Conservation (phyloP, 169 alveolate genomes). For the Besnoitia besnoiti region DNA sequence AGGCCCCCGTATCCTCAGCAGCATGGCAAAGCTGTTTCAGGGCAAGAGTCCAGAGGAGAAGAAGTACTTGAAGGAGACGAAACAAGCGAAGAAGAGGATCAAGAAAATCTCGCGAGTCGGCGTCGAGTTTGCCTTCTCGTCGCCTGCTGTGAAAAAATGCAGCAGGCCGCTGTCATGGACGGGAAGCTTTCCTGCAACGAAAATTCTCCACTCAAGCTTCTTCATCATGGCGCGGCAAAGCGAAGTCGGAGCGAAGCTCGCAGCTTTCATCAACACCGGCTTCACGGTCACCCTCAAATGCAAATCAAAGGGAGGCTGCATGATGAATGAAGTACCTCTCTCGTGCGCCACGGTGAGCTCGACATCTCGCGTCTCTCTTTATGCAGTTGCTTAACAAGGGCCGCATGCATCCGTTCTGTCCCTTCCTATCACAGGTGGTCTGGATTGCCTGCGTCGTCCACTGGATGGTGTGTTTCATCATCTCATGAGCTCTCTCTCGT, state of each 20-base stretch:
- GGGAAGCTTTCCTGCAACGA: background rate
- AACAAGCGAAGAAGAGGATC: background rate
- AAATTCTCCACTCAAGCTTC: background rate
- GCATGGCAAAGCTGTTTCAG: background rate
- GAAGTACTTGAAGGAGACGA: background rate
- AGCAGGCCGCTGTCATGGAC: background rate
- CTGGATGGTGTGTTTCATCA: background rate
- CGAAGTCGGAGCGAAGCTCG: background rate
- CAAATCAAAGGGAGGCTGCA: background rate
- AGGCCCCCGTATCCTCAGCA: background rate
- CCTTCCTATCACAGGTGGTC: too few relatives aligned
- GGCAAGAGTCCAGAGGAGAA: background rate
- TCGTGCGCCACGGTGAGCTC: conserved; percentile 22
- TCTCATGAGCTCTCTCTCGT: background rate
- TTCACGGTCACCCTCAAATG: background rate
- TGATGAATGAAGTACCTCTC: background rate
- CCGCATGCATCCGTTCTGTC: too few relatives aligned
- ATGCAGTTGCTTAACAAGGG: too few relatives aligned
- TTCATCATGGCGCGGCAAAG: background rate
- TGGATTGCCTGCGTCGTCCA: background rate
- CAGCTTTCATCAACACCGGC: background rate
- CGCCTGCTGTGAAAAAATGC: conserved; percentile 17
- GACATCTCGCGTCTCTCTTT: background rate
- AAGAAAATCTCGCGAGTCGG: background rate
- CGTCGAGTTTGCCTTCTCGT: background rate